These are phyloP conservation scores for Aquilaria agallochum DNA, from an alignment of 441 rosid species.

Conservation along the genomic window DNA sequence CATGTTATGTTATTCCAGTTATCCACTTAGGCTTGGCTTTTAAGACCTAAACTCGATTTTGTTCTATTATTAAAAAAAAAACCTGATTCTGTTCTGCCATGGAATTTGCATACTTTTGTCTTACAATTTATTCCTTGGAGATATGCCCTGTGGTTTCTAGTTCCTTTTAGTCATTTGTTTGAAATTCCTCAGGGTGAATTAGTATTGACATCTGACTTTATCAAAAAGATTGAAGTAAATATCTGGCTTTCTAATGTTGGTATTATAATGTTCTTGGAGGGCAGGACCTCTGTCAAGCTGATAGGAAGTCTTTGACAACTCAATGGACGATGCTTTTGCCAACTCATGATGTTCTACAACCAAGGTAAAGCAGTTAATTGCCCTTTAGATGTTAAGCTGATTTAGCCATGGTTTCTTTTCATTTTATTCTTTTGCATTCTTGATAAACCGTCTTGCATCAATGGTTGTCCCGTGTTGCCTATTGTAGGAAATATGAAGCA, in stretches of 20 bases:
- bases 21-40: too few species aligned
- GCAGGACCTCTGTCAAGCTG: slow-evolving; percentile 91
- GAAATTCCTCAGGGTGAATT: not conserved
- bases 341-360: slow-evolving; percentile 71
- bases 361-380: slow-evolving; percentile 44
- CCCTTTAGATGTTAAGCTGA: slow-evolving; percentile 12
- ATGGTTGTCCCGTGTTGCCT: slow-evolving; percentile 18
- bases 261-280: slow-evolving; percentile 2
- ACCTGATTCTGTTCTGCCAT: too few species aligned
- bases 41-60: too few species aligned
- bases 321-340: slow-evolving; percentile 92
- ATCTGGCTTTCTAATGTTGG: slow-evolving; percentile 3
- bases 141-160: too few species aligned
- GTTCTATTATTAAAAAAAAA: too few species aligned
- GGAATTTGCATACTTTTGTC: too few species aligned
- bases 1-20: too few species aligned
- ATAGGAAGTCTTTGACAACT: slow-evolving; percentile 77
- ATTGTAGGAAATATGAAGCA: slow-evolving; percentile 72
- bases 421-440: not conserved
- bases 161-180: too few species aligned
- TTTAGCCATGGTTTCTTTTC: not conserved
- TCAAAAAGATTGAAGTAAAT: not conserved
- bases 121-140: too few species aligned
- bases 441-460: slow-evolving; percentile 15
- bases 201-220: slow-evolving; percentile 1